Base-by-base conservation (phyloP, 2,329 filamentous ascomycete genomes). In the Alternaria sp. region DNA sequence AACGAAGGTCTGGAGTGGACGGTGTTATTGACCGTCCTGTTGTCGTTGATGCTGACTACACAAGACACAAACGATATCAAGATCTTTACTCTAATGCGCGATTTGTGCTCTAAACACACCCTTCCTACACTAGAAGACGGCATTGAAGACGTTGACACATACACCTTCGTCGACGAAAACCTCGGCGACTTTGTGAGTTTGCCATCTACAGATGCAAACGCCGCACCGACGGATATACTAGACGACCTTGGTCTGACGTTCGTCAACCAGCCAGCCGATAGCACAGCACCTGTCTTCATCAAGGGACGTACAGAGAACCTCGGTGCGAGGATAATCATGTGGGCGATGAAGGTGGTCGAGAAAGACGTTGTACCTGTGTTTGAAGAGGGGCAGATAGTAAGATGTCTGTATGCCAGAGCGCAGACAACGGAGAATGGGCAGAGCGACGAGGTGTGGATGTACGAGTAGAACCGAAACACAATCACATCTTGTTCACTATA, bases 61-160 rank as follows among this genome's bases (percentile, higher is more conserved):
- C 30, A 57, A 25, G 40, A 59, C 40, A 43, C 55, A 36, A 25
- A 54, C 12, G 44, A 61, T 3, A 47, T 28, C 0, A 30, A 61
- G 0, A 53, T 62, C 11, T 50, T 57, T 13, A 4, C 52, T 1
- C 67, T 67, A n/a, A 10, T 73, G 7, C 54, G 55, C 12, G 32
- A 46, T 3, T 54, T 76, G 3, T 63, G 68, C n/a, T 25, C 43
- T 2, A 43, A 23, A n/a, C 63, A 72, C 47, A 30, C 67, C 4
- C 59, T 74, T 3, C 71, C 72, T 6, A 7, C 50, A 2, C 62
- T 73, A 3, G 71, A 73, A 47, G 70, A 73, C 21, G 71, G 71
- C 8, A 73, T 73, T 44, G 69, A 72, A 51, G 71, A 73, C 28
- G 67, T 58, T 1, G 70, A 71, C 2, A 73, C 69, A 17, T 73